A percentile compares a stretch with the other conserved stretches of the same genome.
Evolutionary conservation across 23 red algal genomes (phyloP).

Genomic region (Gracilariopsis chorda): DNA sequence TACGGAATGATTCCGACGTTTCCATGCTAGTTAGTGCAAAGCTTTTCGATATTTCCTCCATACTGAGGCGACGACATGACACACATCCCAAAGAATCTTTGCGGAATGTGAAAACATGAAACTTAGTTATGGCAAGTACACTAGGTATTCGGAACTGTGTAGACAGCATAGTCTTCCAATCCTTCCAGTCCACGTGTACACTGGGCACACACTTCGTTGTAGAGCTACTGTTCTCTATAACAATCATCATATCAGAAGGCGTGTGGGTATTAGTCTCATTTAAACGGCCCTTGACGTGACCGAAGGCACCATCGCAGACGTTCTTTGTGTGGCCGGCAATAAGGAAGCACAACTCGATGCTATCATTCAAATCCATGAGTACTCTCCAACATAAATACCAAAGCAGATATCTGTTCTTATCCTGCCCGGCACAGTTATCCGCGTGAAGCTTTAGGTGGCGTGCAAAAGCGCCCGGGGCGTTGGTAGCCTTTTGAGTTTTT

Average conservation of each 20-base stretch:
- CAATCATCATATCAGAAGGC: conserved; percentile 20
- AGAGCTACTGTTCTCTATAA: neutral
- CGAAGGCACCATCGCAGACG: neutral
- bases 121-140: conserved; percentile 20
- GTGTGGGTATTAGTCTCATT: neutral
- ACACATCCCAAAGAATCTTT: too few relatives aligned
- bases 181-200: neutral
- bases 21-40: too few relatives aligned
- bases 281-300: neutral
- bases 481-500: neutral
- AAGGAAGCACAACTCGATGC: neutral
- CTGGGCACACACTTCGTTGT: conserved; percentile 7
- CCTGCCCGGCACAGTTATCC: conserved; percentile 25
- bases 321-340: conserved; percentile 39
- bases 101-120: conserved; percentile 30
- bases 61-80: too few relatives aligned
- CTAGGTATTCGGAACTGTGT: neutral
- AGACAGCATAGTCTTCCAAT: conserved; percentile 12
- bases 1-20: too few relatives aligned
- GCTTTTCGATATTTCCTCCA: too few relatives aligned
- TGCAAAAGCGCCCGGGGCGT: neutral
- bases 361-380: neutral
- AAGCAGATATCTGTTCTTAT: conserved; percentile 34
- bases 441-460: conserved; percentile 4
- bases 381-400: neutral